Evolutionary conservation across 2,329 filamentous ascomycete species (phyloP).

Genomic region (Fusarium sp.): DNA sequence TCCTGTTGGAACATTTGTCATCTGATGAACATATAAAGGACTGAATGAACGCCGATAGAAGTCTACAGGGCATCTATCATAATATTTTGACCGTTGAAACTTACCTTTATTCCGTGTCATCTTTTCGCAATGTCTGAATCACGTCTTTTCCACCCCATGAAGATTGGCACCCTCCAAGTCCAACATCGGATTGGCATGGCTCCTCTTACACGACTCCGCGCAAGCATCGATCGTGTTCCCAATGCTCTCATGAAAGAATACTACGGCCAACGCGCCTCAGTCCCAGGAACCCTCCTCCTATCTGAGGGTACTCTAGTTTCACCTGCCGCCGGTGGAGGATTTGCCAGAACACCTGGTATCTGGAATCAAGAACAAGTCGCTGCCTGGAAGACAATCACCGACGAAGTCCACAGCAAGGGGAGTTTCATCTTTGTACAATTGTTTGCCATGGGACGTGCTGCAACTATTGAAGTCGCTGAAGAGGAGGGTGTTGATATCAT

Average conservation of each 20-base stretch:
- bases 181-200: constrained; percentile 66
- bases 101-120: rapidly evolving
- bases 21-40: background rate
- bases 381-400: constrained; percentile 72
- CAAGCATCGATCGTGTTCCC: constrained; percentile 53
- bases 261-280: constrained; percentile 60
- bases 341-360: constrained; percentile 68
- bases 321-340: constrained; percentile 51
- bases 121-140: constrained; percentile 28
- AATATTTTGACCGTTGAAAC: background rate
- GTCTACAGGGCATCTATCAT: background rate
- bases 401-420: constrained; percentile 73
- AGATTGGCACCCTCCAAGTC: constrained; percentile 56
- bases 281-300: constrained; percentile 60
- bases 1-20: background rate
- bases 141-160: constrained; percentile 59
- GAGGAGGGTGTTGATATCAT: constrained; percentile 49
- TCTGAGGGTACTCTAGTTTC: constrained; percentile 61
- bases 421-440: constrained; percentile 73
- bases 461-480: constrained; percentile 50
- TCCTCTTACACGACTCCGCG: constrained; percentile 68
- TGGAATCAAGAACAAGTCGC: constrained; percentile 68
- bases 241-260: constrained; percentile 58
- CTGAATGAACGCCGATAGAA: background rate
- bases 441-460: constrained; percentile 71